Conservation (phyloP, 345 rosid species). For the Psidium guajava region DNA sequence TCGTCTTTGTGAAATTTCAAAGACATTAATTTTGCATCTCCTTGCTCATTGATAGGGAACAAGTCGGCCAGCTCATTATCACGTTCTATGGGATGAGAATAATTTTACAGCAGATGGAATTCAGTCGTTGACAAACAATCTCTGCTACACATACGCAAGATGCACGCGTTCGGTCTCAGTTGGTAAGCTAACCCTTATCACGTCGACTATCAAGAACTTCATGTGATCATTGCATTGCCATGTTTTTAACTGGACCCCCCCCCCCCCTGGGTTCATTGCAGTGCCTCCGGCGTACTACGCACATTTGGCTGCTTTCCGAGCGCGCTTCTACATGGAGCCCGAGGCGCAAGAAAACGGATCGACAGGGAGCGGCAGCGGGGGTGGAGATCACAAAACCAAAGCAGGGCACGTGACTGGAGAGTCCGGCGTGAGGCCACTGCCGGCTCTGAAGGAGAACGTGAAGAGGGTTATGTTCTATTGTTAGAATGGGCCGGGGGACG, state of each 20-base stretch:
- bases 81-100: slow-evolving; percentile 98
- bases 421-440: slow-evolving; percentile 65
- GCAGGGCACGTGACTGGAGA: slow-evolving; percentile 36
- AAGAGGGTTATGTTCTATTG: slow-evolving; percentile 98
- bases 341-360: slow-evolving; percentile 76
- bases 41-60: slow-evolving; percentile 53
- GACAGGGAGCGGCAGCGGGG: slow-evolving; percentile 18
- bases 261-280: slow-evolving; percentile 12
- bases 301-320: slow-evolving; percentile 94
- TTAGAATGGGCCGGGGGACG: slow-evolving; percentile 6
- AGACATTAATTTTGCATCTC: background rate
- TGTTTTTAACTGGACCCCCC: background rate
- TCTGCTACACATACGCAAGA: slow-evolving; percentile 94
- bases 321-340: slow-evolving; percentile 94
- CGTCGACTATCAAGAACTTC: background rate
- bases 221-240: background rate
- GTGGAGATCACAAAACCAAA: slow-evolving; percentile 14
- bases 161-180: slow-evolving; percentile 94
- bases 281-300: slow-evolving; percentile 99
- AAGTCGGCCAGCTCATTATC: slow-evolving; percentile 98
- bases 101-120: slow-evolving; percentile 96
- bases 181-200: slow-evolving; percentile 27
- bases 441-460: slow-evolving; percentile 95
- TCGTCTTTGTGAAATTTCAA: background rate
- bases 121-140: slow-evolving; percentile 90